Evolutionary conservation across 495 filamentous ascomycete species (phyloP).

Genomic region (Aspergillus funiculosus): DNA sequence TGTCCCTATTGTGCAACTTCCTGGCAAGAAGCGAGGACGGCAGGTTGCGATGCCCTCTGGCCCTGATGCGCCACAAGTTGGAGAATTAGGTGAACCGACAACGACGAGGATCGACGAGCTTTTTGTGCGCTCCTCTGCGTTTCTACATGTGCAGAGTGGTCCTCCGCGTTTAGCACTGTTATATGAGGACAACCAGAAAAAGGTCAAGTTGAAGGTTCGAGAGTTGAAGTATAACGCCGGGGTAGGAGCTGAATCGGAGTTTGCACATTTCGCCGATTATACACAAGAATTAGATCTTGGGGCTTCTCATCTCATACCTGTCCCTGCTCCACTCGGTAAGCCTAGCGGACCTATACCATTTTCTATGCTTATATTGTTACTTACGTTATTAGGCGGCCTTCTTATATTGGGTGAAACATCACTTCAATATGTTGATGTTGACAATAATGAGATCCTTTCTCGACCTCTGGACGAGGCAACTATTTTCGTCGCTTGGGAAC

Average conservation of each 20-base stretch:
- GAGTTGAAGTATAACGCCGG: conserved; percentile 48
- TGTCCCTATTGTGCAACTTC: conserved; percentile 60
- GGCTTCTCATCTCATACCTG: conserved; percentile 76
- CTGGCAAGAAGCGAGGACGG: conserved; percentile 48
- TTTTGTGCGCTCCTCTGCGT: conserved; percentile 74
- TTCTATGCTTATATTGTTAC: conserved; percentile 4
- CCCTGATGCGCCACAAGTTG: conserved; percentile 39
- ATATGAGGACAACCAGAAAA: conserved; percentile 65
- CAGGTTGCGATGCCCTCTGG: conserved; percentile 22
- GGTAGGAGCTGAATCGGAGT: conserved; percentile 44
- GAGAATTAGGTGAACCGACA: conserved; percentile 61
- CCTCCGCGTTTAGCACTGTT: conserved; percentile 77
- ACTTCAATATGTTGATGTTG: conserved; percentile 74
- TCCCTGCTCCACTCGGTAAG: conserved; percentile 57
- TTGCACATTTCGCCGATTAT: conserved; percentile 45
- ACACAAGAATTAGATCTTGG: conserved; percentile 63
- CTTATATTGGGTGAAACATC: conserved; percentile 81
- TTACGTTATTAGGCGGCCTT: conserved; percentile 51
- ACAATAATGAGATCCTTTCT: conserved; percentile 54
- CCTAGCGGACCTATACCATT: conserved; percentile 4
- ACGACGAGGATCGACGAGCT: conserved; percentile 78
- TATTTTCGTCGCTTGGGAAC: conserved; percentile 83
- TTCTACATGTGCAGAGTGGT: conserved; percentile 65
- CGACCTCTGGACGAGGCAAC: conserved; percentile 62
- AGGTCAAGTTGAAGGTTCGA: conserved; percentile 56